A percentile compares a stretch with the other conserved stretches of the same genome.
Conservation (phyloP, 1,284 basidiomycete species). For the Ustilago bromivora region DNA sequence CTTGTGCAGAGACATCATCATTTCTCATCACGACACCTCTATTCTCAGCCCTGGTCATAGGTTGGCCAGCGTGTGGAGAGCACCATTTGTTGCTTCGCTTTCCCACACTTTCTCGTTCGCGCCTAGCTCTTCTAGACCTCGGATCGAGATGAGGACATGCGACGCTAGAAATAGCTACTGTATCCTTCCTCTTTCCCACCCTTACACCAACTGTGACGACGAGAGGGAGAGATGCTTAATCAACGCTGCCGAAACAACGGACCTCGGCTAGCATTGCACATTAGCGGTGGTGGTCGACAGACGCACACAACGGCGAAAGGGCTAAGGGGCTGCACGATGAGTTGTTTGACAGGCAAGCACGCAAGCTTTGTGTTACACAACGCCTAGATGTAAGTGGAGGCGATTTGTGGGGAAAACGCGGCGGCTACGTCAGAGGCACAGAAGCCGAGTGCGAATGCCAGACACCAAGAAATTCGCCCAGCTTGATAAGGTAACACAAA, state of each 20-base stretch:
- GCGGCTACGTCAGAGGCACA: constrained; percentile 25
- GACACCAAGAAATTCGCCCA: constrained; percentile 19
- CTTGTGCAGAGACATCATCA: constrained; percentile 7
- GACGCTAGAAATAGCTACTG: constrained; percentile 13
- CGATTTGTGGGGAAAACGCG: constrained; percentile 15
- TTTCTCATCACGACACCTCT: not conserved
- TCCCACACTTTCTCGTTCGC: not conserved
- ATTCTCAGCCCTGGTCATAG: not conserved
- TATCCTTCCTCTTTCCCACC: too few relatives aligned
- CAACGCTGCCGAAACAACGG: not conserved
- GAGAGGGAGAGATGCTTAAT: not conserved
- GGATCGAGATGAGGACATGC: constrained; percentile 13
- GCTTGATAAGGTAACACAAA: constrained; percentile 10
- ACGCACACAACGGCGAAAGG: not conserved
- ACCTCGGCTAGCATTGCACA: constrained; percentile 4
- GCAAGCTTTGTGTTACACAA: not conserved
- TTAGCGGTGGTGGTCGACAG: constrained; percentile 6
- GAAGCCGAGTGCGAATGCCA: constrained; percentile 3
- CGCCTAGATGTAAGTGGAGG: constrained; percentile 2
- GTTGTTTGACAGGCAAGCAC: not conserved
- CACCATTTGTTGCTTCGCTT: not conserved
- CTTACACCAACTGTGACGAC: not conserved
- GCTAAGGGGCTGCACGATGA: not conserved
- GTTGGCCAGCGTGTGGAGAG: constrained; percentile 1
- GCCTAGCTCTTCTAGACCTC: not conserved